Conservation (phyloP, 1,284 basidiomycete species). For the Singerocomus inundabilis region DNA sequence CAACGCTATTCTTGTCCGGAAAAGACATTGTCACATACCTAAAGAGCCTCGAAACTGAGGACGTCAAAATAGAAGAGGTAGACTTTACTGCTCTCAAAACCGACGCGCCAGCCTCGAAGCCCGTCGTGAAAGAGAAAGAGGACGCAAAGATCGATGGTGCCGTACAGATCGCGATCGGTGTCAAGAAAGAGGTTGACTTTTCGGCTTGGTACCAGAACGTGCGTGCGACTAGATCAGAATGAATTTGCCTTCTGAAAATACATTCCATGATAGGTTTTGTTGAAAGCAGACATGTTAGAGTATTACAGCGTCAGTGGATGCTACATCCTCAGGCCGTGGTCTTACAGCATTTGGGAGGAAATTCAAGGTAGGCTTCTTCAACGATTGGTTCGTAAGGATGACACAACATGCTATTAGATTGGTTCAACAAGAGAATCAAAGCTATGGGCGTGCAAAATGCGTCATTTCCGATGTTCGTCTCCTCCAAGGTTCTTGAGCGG, state of each 20-base stretch:
- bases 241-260: constrained; percentile 4
- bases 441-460: constrained; percentile 95
- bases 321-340: constrained; percentile 98
- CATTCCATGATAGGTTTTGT: constrained; percentile 65
- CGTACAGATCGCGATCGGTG: constrained; percentile 88
- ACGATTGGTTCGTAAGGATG: constrained; percentile 14
- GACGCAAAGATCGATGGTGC: constrained; percentile 83
- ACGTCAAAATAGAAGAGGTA: constrained; percentile 64
- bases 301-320: constrained; percentile 99
- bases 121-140: constrained; percentile 60
- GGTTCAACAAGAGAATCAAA: constrained; percentile 93
- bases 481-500: constrained; percentile 86
- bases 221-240: constrained; percentile 26
- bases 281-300: constrained; percentile 99
- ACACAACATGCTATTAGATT: constrained; percentile 49
- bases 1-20: constrained; percentile 77
- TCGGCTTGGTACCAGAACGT: constrained; percentile 93
- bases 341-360: constrained; percentile 94
- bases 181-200: constrained; percentile 95
- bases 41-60: constrained; percentile 63
- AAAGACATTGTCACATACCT: constrained; percentile 75
- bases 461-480: constrained; percentile 99
- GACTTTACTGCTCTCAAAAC: constrained; percentile 70
- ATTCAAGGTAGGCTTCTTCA: constrained; percentile 78
- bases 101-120: constrained; percentile 42